Evolutionary conservation across 352 stramenopile genomes (phyloP).

Genomic region (Phytopythium helicoides): DNA sequence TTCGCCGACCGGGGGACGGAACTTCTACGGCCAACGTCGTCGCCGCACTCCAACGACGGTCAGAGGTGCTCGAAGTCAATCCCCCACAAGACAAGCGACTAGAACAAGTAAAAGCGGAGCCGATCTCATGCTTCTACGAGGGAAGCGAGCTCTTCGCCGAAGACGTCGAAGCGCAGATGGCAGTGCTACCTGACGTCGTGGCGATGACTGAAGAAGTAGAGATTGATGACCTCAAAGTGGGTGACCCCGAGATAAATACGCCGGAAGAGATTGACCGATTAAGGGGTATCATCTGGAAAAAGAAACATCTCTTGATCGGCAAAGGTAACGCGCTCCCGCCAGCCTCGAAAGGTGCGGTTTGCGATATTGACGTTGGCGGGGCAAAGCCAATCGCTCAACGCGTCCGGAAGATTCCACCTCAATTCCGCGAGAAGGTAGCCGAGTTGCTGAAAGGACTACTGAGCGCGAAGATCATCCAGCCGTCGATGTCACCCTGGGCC

Average conservation of each 20-base stretch:
- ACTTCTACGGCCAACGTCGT: too few species aligned
- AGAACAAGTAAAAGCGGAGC: too few species aligned
- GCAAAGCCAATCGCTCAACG: slow-evolving; percentile 17
- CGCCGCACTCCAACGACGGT: too few species aligned
- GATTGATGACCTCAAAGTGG: slow-evolving; percentile 18
- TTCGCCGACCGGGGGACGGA: too few species aligned
- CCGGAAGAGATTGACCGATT: slow-evolving; percentile 15
- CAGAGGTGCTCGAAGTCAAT: too few species aligned
- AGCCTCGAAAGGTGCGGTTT: slow-evolving; percentile 13
- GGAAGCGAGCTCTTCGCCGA: slow-evolving; percentile 4
- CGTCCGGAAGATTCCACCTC: slow-evolving; percentile 6
- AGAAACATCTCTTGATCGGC: slow-evolving; percentile 15
- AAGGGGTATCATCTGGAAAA: slow-evolving; percentile 14
- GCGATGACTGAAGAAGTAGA: slow-evolving; percentile 8
- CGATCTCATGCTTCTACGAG: slow-evolving; percentile 5
- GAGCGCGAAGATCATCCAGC: slow-evolving; percentile 13
- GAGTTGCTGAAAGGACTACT: slow-evolving; percentile 28
- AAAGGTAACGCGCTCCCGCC: slow-evolving; percentile 19
- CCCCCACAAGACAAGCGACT: too few species aligned
- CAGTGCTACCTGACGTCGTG: neutral
- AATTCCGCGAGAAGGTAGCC: slow-evolving; percentile 18
- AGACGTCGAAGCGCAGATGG: slow-evolving; percentile 3
- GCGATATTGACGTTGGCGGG: slow-evolving; percentile 28
- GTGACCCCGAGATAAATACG: slow-evolving; percentile 2
- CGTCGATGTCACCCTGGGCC: too few species aligned